Base-by-base conservation (phyloP, 768 basidiomycete species). In the Podaxis mareebaensis region DNA sequence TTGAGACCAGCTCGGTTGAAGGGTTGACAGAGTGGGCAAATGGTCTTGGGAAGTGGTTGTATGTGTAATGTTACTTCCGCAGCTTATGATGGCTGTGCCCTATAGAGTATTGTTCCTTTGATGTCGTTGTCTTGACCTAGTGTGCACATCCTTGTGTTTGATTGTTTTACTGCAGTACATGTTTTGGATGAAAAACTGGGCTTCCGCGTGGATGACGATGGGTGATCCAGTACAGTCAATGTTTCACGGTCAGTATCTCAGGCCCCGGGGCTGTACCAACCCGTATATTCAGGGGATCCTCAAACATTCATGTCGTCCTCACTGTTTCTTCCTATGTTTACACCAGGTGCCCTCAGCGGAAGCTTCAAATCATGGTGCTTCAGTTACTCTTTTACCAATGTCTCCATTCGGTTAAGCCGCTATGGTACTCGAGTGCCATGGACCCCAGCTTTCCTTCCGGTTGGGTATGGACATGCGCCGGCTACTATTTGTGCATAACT, bases 1-100 rank as follows among this genome's bases (percentile, higher is more conserved):
- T 89, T 68, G 81, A 82, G 67, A 76, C 67, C 49, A 76, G 76
- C 59, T 57, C 74, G 36, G 66, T 71, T n/a, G 70, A 74, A 30
- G 79, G 82, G 54, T 77, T 89, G 33, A 66, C 82, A 15, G 73
- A 75, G 28, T 89, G 87, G 87, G 84, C 82, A 4, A 73, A 78
- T 42, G 74, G 71, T 60, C 76, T 84, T 36, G 87, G 86, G 30
- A 77, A 79, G 63, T 89, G 87, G 87, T 69, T 87, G 73, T 89
- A 85, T 73, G 85, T 86, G 33, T 87, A 73, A 79, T 33, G 33
- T 59, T 64, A 38, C 30, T 51, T 28, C 22, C 28, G 24, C 26
- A 10, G n/a, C n/a, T 24, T 28, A 51, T 28, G 24, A 15, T 28
- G 12, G 49, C 24, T 44, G 42, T 44, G 42, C 15, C 13, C 13